Evolutionary conservation across 176 grass and related monocot species (phyloP).

Genomic region (Puya raimondii): DNA sequence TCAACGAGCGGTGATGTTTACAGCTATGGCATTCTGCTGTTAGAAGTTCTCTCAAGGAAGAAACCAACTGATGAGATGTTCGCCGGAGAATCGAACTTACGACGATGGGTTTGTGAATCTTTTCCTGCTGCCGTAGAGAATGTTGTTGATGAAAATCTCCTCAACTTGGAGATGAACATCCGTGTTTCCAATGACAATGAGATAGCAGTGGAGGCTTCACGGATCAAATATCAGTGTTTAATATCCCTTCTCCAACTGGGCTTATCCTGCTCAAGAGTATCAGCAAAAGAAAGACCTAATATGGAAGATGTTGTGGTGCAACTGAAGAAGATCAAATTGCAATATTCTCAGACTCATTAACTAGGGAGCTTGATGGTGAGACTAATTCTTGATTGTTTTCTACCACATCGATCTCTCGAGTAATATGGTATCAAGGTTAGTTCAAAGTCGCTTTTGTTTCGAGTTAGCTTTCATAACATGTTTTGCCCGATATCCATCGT

Average conservation of each 20-base stretch:
- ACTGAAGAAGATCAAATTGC: slow-evolving; percentile 17
- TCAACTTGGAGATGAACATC: not conserved
- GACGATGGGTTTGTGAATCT: slow-evolving; percentile 31
- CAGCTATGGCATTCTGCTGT: slow-evolving; percentile 47
- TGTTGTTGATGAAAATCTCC: slow-evolving; percentile 15
- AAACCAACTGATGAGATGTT: slow-evolving; percentile 45
- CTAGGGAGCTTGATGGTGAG: too few species aligned
- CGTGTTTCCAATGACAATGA: not conserved
- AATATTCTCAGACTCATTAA: too few species aligned
- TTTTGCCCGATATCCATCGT: too few species aligned
- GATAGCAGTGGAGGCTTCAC: not conserved
- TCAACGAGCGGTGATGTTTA: slow-evolving; percentile 39
- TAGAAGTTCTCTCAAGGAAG: slow-evolving; percentile 44
- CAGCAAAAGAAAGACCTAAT: slow-evolving; percentile 19
- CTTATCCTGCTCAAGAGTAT: slow-evolving; percentile 33
- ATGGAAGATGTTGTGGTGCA: slow-evolving; percentile 19
- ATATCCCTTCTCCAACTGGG: slow-evolving; percentile 23
- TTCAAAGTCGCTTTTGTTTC: too few species aligned
- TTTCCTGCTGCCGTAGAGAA: slow-evolving; percentile 19
- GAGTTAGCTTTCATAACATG: too few species aligned
- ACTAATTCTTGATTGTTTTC: too few species aligned
- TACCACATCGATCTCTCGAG: too few species aligned
- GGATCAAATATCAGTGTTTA: not conserved
- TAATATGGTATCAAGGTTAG: too few species aligned
- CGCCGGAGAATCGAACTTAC: slow-evolving; percentile 24